phyloP scores from a whole-genome alignment of 257 asterid genomes.

The Jasminum sambac region DNA sequence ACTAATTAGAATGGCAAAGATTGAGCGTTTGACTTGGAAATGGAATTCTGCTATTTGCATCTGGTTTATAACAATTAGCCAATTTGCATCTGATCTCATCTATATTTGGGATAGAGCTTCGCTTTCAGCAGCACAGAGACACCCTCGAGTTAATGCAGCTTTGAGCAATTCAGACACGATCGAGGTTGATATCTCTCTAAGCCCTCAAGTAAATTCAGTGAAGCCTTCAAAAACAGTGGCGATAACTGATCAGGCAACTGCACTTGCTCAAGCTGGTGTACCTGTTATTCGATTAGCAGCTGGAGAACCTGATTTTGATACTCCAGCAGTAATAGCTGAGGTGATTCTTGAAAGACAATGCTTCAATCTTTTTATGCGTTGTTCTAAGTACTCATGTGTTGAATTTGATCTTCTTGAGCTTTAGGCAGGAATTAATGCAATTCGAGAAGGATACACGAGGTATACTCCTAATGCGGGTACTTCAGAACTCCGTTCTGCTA shows the following conservation, averaged over 20 bases:
- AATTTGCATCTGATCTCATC: neutral
- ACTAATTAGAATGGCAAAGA: neutral
- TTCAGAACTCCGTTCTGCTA: conserved; percentile 76
- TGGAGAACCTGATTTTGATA: conserved; percentile 97
- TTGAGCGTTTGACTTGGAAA: neutral
- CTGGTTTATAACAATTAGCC: neutral
- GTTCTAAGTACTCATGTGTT: neutral
- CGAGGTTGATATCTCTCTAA: conserved; percentile 71
- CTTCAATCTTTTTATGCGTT: neutral
- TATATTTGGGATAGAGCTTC: conserved; percentile 38
- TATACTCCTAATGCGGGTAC: conserved; percentile 95
- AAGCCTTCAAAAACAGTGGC: conserved; percentile 94
- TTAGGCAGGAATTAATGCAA: conserved; percentile 91
- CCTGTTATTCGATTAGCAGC: conserved; percentile 94
- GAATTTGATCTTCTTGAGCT: neutral
- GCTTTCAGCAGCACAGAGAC: conserved; percentile 28
- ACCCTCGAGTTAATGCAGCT: conserved; percentile 34
- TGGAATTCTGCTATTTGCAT: neutral
- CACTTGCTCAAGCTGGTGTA: conserved; percentile 90
- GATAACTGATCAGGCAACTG: conserved; percentile 90
- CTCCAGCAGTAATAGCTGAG: conserved; percentile 84
- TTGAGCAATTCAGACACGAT: conserved; percentile 38
- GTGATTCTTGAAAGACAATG: conserved; percentile 28
- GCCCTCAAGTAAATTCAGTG: conserved; percentile 87
- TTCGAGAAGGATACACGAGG: conserved; percentile 85